Percentiles rank a stretch among this genome's conserved stretches.
Conservation (phyloP, 768 basidiomycete species). For the Mycena metata region DNA sequence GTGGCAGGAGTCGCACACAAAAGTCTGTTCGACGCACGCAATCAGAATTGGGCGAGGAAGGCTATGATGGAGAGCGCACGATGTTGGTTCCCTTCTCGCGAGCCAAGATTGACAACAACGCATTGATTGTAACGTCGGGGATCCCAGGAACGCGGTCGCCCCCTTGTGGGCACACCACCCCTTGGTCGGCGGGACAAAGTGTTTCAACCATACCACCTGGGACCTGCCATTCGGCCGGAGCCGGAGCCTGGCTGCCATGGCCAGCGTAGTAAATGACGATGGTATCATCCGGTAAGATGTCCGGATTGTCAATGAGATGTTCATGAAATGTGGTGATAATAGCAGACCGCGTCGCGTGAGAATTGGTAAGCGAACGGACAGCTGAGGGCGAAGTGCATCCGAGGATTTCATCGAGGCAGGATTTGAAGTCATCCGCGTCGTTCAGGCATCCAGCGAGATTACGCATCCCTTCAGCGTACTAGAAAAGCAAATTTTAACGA, state of each 20-base stretch:
- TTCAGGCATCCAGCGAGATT: constrained; percentile 6
- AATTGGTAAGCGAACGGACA: not conserved
- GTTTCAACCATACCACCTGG: constrained; percentile 14
- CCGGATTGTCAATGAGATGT: constrained; percentile 18
- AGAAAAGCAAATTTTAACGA: not conserved
- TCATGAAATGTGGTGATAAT: constrained; percentile 5
- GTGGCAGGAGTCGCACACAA: constrained; percentile 31
- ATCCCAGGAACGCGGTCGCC: constrained; percentile 17
- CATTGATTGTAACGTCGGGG: constrained; percentile 27
- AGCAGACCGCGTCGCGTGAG: not conserved
- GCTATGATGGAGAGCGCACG: constrained; percentile 3
- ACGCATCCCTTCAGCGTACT: not conserved
- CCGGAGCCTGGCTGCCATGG: constrained; percentile 15
- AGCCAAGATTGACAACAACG: constrained; percentile 16
- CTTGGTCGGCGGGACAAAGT: constrained; percentile 17
- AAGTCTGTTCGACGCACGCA: constrained; percentile 12
- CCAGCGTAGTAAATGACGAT: constrained; percentile 21
- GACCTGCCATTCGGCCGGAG: not conserved
- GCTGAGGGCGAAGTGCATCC: not conserved
- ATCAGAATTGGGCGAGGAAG: not conserved
- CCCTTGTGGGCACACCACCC: not conserved
- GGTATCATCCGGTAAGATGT: constrained; percentile 7
- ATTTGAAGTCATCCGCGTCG: constrained; percentile 7
- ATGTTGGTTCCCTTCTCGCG: constrained; percentile 29
- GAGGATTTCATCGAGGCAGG: constrained; percentile 7